Conservation (phyloP, 2,329 filamentous ascomycete genomes). For the Cytospora chrysosperma region DNA sequence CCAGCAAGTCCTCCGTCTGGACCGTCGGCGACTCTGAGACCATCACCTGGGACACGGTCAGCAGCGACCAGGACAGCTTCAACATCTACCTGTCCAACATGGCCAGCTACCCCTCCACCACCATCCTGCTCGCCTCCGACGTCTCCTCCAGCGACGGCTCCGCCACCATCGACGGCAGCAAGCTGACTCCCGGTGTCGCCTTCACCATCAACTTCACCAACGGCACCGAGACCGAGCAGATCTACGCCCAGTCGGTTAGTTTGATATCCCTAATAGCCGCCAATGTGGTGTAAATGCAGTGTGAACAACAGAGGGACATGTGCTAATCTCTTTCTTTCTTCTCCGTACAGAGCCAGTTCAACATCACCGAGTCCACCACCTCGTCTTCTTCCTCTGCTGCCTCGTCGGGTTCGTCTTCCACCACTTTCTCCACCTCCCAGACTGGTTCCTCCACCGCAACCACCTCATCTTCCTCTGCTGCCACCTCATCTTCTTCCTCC, state of each 20-base stretch:
- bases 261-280: not conserved
- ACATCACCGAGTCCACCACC: constrained; percentile 15
- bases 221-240: constrained; percentile 25
- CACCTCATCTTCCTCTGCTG: constrained; percentile 12
- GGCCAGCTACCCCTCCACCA: constrained; percentile 21
- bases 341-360: constrained; percentile 21
- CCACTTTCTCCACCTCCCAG: constrained; percentile 8
- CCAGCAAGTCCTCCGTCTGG: constrained; percentile 19
- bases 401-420: constrained; percentile 1
- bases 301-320: not conserved
- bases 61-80: constrained; percentile 19
- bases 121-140: constrained; percentile 22
- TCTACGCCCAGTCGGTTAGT: constrained; percentile 25
- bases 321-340: not conserved
- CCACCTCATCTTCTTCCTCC: constrained; percentile 7
- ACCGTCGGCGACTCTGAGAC: constrained; percentile 23
- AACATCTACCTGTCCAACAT: constrained; percentile 26
- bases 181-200: constrained; percentile 19
- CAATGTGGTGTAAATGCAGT: no score
- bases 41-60: constrained; percentile 21
- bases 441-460: constrained; percentile 4
- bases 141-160: constrained; percentile 14
- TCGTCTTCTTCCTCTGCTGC: constrained; percentile 16
- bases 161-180: constrained; percentile 22
- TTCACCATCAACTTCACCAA: constrained; percentile 24